Evolutionary conservation across 768 basidiomycete species (phyloP).

Genomic region (Flagelloscypha sp.): DNA sequence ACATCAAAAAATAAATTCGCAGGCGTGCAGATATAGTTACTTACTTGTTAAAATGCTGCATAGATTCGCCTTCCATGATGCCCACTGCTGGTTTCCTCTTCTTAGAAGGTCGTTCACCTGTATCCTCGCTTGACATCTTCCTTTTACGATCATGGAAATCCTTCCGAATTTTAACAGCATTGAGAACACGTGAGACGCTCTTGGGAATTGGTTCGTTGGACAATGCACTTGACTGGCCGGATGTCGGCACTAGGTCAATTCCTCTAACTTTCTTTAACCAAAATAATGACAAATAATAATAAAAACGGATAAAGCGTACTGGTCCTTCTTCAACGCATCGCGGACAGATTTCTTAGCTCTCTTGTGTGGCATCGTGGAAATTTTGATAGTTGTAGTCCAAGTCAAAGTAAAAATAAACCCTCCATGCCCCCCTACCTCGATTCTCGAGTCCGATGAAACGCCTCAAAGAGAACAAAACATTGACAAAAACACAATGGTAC

Average conservation of each 20-base stretch:
- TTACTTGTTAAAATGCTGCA: conserved; percentile 71
- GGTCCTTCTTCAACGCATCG: conserved; percentile 31
- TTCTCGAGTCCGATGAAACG: too few species aligned
- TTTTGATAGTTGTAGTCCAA: too few species aligned
- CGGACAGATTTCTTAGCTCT: conserved; percentile 45
- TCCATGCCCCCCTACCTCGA: too few species aligned
- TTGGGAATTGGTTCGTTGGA: conserved; percentile 63
- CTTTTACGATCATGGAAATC: conserved; percentile 46
- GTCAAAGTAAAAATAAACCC: too few species aligned
- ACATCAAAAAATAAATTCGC: conserved; percentile 3
- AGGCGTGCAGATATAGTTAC: conserved; percentile 11
- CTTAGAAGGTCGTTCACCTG: conserved; percentile 14
- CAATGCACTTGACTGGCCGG: conserved; percentile 33
- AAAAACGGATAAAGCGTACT: conserved; percentile 24
- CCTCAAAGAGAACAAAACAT: too few species aligned
- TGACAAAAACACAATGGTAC: too few species aligned
- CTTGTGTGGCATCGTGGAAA: conserved; percentile 60
- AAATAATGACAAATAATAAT: neutral
- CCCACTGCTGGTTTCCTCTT: conserved; percentile 27
- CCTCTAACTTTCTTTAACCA: conserved; percentile 33
- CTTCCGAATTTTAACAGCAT: conserved; percentile 50
- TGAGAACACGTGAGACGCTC: conserved; percentile 53
- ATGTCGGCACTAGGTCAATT: conserved; percentile 43
- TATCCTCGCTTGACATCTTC: conserved; percentile 22
- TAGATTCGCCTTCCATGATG: conserved; percentile 62